Evolutionary conservation across 768 basidiomycete genomes (phyloP), one percentile per base, ranked within the genome.

Genomic region (Termitomyces sp.): DNA sequence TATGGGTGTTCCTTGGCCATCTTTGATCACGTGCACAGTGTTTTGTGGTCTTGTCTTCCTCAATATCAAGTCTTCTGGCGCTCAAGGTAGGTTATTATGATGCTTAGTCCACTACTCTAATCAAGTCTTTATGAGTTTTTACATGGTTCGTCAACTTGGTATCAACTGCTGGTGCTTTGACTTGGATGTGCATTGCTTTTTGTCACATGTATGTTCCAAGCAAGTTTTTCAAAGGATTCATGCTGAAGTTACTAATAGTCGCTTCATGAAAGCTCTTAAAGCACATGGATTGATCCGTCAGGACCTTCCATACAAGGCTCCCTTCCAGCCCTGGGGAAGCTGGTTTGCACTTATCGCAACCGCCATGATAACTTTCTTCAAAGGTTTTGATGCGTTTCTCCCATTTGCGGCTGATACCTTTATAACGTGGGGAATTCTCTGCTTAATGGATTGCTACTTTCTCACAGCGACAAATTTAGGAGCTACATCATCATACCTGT

Each of bases 311-410:
- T 79, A 78, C 64, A 78, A 81, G 68, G 84, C 81, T 7, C 84
- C 85, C n/a, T 83, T 85, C 67, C 82, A 82, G 66, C 83, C 83
- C 27, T 85, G 77, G 70, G 81, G 83, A 24, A 81, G 80, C 45
- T 85, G 79, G 81, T 80, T 84, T 65, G 86, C 85, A 27, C 68
- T 85, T 13, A 71, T 75, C 45, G 72, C 78, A 33, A 84, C 82
- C 1, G 74, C 63, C 11, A 74, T 85, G 54, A 81, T 86, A 61
- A 79, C 78, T 3, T 57, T 84, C 6, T 86, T 87, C 74, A 85
- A 87, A 68, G 82, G 81, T 27, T 81, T 80, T 46, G 78, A 80
- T 59, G 72, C 78, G 0, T 81, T 81, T 63, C 61, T 80, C 30
- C 78, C 78, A 27, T 87, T 81, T 71, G 77, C 71, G 61, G 69